A percentile compares a stretch with the other conserved stretches of the same genome.
Evolutionary conservation across 768 basidiomycete genomes (phyloP).

Genomic region (Neoboletus magnificus): DNA sequence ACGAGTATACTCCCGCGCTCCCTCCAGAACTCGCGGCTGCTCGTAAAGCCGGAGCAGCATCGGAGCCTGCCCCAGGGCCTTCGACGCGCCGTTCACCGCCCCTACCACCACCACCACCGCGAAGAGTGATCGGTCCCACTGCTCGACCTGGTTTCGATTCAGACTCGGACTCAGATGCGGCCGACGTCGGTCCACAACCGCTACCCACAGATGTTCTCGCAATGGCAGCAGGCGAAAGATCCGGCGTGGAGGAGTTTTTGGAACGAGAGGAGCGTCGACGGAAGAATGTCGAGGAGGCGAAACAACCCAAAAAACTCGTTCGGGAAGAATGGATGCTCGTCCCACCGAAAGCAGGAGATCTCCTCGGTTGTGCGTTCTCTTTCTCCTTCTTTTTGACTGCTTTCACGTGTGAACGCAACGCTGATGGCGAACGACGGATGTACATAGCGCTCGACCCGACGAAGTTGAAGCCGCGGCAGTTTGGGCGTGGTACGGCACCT

Average conservation of each 20-base stretch:
- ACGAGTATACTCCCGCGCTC: constrained; percentile 69
- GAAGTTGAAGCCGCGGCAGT: constrained; percentile 76
- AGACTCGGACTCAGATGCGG: constrained; percentile 61
- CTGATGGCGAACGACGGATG: background rate
- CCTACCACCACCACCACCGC: constrained; percentile 6
- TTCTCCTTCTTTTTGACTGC: background rate
- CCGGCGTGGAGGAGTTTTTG: constrained; percentile 79
- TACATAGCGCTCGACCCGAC: constrained; percentile 83
- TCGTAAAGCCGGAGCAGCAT: constrained; percentile 33
- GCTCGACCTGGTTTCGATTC: constrained; percentile 22
- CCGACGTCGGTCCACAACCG: constrained; percentile 84
- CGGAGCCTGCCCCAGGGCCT: constrained; percentile 19
- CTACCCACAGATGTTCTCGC: constrained; percentile 44
- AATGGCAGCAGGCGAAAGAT: constrained; percentile 40
- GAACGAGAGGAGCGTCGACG: constrained; percentile 78
- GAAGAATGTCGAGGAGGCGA: constrained; percentile 74
- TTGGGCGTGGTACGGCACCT: constrained; percentile 54
- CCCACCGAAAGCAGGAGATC: constrained; percentile 78
- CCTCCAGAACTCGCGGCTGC: constrained; percentile 65
- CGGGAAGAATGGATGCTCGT: constrained; percentile 99
- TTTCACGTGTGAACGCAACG: background rate
- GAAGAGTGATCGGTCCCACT: constrained; percentile 48
- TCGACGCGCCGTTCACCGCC: constrained; percentile 21
- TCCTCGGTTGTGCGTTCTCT: constrained; percentile 65
- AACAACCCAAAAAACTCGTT: constrained; percentile 71